Evolutionary conservation across 2,329 filamentous ascomycete genomes (phyloP).

Genomic region (Botryotinia calthae): DNA sequence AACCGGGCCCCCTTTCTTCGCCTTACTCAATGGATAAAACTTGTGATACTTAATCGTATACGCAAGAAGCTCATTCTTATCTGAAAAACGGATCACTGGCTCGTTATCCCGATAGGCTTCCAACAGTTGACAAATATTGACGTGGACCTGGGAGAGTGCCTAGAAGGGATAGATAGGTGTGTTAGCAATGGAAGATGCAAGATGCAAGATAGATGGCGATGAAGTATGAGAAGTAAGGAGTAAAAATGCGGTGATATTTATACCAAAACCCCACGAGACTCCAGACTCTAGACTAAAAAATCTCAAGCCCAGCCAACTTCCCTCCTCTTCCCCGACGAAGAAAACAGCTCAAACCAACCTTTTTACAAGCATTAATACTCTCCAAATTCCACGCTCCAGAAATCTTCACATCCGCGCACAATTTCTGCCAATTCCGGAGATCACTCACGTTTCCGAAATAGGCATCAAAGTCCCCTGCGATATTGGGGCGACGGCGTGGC

Average conservation of each 20-base stretch:
- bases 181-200: not conserved
- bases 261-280: not conserved
- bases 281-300: not conserved
- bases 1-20: not conserved
- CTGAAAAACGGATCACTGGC: not conserved
- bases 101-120: no score
- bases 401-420: constrained; percentile 6
- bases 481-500: not conserved
- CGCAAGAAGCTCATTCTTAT: not conserved
- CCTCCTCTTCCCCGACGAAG: not conserved
- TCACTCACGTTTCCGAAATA: not conserved
- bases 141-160: not conserved
- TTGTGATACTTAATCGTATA: not conserved
- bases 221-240: not conserved
- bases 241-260: not conserved
- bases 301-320: not conserved
- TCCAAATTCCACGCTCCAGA: not conserved
- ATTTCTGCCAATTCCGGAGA: constrained; percentile 12
- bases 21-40: not conserved
- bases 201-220: not conserved
- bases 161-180: not conserved
- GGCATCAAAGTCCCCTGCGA: not conserved
- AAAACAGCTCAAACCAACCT: not conserved
- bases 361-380: not conserved
- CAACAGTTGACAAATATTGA: not conserved